Evolutionary conservation across 495 filamentous ascomycete genomes (phyloP), one percentile per base, ranked within the genome.

Genomic region (Astrocystis sublimbata): DNA sequence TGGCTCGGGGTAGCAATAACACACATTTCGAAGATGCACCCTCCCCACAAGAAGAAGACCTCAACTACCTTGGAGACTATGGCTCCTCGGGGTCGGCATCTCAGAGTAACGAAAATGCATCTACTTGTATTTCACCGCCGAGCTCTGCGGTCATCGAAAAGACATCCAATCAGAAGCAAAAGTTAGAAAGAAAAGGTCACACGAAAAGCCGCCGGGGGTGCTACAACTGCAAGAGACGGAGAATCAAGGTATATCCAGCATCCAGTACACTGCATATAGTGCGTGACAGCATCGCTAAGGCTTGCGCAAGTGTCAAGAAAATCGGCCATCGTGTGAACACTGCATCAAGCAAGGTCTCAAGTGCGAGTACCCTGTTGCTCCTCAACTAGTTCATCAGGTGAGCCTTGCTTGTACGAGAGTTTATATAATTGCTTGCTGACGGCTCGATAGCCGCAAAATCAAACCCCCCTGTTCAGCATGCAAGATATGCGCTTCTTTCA

Each of bases 401-500:
- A 28, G 59, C 52, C 28, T 24, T 23, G 15, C 6, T 40, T 42
- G 47, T 43, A n/a, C 24, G 26, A 30, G 10, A 51, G 13, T 17
- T 3, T 8, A 33, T n/a, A 13, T 52, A 21, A 38, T 19, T 21
- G 33, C 43, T 56, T 47, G 49, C 38, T 52, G 64, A 55, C 28
- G 56, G 45, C 47, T 31, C 36, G 35, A 36, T 26, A 80, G 74
- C 78, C 78, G 1, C 73, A 75, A 30, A 68, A 77, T 41, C 75
- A 76, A 23, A 66, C 77, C 30, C 79, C 81, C 19, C 65, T 81
- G 0, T 86, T 86, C 69, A 81, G 76, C 36, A 71, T 81, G 17
- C 75, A 82, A 21, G 85, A 88, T 69, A 82, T 88, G 70, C 79
- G 84, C 51, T 81, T 87, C 64, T 87, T 87, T 70, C 83, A 88